phyloP scores from a whole-genome alignment of 2,329 filamentous ascomycete species.

The Moelleriella libera region DNA sequence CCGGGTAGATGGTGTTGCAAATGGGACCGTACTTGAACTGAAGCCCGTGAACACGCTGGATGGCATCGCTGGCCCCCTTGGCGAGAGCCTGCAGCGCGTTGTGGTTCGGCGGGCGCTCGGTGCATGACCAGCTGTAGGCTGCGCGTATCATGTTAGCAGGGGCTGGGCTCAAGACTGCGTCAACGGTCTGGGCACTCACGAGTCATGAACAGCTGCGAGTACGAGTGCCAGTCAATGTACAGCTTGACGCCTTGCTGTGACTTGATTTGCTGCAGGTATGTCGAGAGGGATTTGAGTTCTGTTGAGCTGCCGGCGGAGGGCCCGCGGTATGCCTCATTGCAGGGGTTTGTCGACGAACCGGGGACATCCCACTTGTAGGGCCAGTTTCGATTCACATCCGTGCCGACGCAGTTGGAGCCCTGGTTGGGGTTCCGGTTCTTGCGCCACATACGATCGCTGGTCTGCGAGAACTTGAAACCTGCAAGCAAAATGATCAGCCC shows the following conservation, averaged over 20 bases:
- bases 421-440: slow-evolving; percentile 37
- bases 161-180: background rate
- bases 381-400: slow-evolving; percentile 49
- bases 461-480: slow-evolving; percentile 47
- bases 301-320: slow-evolving; percentile 27
- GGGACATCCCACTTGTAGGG: slow-evolving; percentile 34
- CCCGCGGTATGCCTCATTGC: slow-evolving; percentile 34
- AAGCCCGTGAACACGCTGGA: slow-evolving; percentile 26
- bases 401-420: slow-evolving; percentile 29
- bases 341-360: slow-evolving; percentile 36
- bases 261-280: slow-evolving; percentile 17
- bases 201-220: slow-evolving; percentile 45
- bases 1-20: slow-evolving; percentile 48
- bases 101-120: slow-evolving; percentile 27
- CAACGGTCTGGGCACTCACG: slow-evolving; percentile 31
- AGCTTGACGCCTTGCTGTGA: slow-evolving; percentile 36
- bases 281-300: slow-evolving; percentile 34
- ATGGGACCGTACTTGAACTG: slow-evolving; percentile 32
- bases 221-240: slow-evolving; percentile 53
- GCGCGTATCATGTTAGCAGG: background rate
- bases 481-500: slow-evolving; percentile 7
- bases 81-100: slow-evolving; percentile 34
- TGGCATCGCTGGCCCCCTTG: slow-evolving; percentile 31
- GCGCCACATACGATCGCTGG: slow-evolving; percentile 43
- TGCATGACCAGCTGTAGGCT: slow-evolving; percentile 47